Base-by-base conservation (phyloP, 2,329 filamentous ascomycete genomes). In the Paradendryphiella salina region DNA sequence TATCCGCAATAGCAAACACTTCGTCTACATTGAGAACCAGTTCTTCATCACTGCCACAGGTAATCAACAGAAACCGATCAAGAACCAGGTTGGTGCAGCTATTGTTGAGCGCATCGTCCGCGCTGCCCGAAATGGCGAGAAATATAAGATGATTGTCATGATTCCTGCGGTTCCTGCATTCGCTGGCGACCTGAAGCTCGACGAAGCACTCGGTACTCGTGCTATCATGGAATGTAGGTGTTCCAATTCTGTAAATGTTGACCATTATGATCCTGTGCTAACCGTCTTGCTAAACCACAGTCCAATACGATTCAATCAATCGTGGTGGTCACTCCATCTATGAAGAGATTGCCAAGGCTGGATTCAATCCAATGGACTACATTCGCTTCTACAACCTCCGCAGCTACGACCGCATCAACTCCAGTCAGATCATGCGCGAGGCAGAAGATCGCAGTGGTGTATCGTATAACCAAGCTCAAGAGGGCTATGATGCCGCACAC, bases 1-100 rank as follows among this genome's bases (percentile, higher is more conserved):
- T 21, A 91, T 91, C 61, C 77, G 75, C 31, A 84, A 85, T 40
- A 86, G 86, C 14, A 76, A 85, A 65, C 85, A 90, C 67, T 91
- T 87, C 65, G 74, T 92, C 51, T 92, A 91, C 71, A 90, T 92
- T 29, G 88, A 92, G 70, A 91, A 92, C 64, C 85, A 90, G 79
- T 94, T 94, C 77, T 94, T 94, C 78, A 94, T 94, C 73, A 94
- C 89, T 0, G 88, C 89, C 2, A 92, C 88, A 1, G 80, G 66
- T n/a, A 80, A 88, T 46, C 76, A 84, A 49, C 88, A 91, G 68
- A 80, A 80, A 54, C 88, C 89, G 0, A 83, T 95, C 37, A 81
- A 80, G 64, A 94, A 95, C 74, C 85, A 86, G 70, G 87, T 95
- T 53, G 89, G 89, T 37, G 84, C 83, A 5, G 88, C 88, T 21